These are phyloP conservation scores for Chrysanthemum lavandulifolium DNA, from an alignment of 129 eudicot species.

Conservation along the genomic window DNA sequence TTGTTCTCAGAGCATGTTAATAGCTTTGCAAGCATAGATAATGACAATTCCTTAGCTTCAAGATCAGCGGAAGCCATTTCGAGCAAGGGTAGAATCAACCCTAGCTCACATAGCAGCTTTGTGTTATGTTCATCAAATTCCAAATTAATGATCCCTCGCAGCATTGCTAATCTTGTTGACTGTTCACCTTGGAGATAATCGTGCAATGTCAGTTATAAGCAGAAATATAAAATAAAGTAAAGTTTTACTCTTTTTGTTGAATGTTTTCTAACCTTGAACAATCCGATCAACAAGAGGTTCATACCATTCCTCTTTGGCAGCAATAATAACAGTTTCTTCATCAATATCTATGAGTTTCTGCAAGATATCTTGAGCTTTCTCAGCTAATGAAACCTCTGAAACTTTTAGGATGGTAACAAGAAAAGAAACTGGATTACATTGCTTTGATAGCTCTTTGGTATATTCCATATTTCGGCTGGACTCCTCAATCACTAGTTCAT, in stretches of 20 bases:
- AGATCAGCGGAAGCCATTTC: conserved; percentile 58
- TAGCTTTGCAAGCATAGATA: conserved; percentile 48
- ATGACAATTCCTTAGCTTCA: conserved; percentile 57
- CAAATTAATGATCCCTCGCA: conserved; percentile 39
- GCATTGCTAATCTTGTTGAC: conserved; percentile 38
- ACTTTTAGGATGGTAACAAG: conserved; percentile 41
- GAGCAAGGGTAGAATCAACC: conserved; percentile 52
- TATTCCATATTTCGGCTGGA: conserved; percentile 37
- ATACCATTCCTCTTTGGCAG: conserved; percentile 59
- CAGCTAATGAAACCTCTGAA: conserved; percentile 24
- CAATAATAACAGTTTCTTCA: conserved; percentile 38
- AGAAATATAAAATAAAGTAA: background rate
- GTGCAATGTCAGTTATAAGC: background rate
- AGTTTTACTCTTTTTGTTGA: no score
- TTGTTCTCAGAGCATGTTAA: conserved; percentile 41
- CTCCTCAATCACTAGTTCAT: conserved; percentile 41
- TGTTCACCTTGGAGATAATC: conserved; percentile 39
- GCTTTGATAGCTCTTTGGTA: conserved; percentile 41
- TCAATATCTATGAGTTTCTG: conserved; percentile 48
- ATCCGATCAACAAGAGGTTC: conserved; percentile 43
- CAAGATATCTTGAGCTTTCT: conserved; percentile 46
- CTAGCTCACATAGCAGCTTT: conserved; percentile 45
- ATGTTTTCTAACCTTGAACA: conserved; percentile 45
- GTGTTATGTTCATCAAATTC: conserved; percentile 43
- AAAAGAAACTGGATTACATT: conserved; percentile 37